Base-by-base conservation (phyloP, 371 early-diverging fungal species). In the Mortierella sp. region DNA sequence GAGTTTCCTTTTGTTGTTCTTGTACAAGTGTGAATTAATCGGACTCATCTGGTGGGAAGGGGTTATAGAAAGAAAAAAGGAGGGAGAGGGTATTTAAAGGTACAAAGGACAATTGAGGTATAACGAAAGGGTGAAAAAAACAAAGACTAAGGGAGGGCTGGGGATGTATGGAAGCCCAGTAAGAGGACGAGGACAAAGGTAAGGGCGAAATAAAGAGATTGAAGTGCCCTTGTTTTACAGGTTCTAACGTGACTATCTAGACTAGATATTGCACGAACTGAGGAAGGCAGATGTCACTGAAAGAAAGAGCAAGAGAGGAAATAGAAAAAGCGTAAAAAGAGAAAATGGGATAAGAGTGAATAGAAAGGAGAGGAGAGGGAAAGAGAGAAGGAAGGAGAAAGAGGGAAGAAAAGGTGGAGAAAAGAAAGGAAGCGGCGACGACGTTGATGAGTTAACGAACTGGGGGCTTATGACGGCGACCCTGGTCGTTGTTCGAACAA, bases 1-100 rank as follows among this genome's bases (percentile, higher is more conserved):
- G 5, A 43, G 48, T 76, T 70, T 76, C 76, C 76, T 70, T 41
- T 70, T 76, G 51, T 70, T 70, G 24, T 43, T 70, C 70, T 55
- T 51, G 27, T 77, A 65, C 48, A 27, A 24, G 41, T 55, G 55
- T 5, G 43, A 32, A 29, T 1, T 56, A 7, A 49, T 32, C 6
- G 58, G 75, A 74, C 71, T 70, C 79, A 79, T 79, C 2, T 46
- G 14, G 14, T 3, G 14, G 11, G 4, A 46, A 46, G 48, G 48
- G 48, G 24, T 2, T n/a, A 32, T 35, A 35, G 35, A 35, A n/a
- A 3, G 71, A 7, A n/a, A 27, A 29, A 35, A 18, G 35, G 18
- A 8, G 35, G 24, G 54, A 1, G 24, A 24, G 54, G 54, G 18
- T 6, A 2, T 16, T 1, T 0, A 6, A 7, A 24, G 54, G 24